Evolutionary conservation across 2,329 filamentous ascomycete species (phyloP).

Genomic region (Sordariomycetes sp.): DNA sequence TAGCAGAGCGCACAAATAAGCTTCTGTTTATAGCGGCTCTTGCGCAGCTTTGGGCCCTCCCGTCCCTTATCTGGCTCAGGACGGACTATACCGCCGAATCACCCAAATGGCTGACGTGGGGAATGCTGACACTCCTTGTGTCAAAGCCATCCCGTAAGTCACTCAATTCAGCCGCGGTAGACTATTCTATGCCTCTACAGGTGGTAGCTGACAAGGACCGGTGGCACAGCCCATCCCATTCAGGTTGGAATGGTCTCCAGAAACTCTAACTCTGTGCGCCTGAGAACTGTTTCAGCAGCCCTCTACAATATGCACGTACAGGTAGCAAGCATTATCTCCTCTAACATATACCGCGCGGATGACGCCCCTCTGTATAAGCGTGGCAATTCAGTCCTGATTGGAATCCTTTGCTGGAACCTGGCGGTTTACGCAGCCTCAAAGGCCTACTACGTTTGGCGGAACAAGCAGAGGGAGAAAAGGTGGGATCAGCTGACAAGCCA

Average conservation of each 20-base stretch:
- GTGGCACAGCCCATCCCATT: slow-evolving; percentile 27
- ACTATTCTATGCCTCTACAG: not conserved
- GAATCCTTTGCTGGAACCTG: slow-evolving; percentile 34
- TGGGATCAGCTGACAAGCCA: slow-evolving; percentile 37
- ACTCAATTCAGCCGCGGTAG: slow-evolving; percentile 8
- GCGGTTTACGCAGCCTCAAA: slow-evolving; percentile 36
- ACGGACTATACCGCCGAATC: slow-evolving; percentile 13
- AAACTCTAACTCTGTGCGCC: slow-evolving; percentile 52
- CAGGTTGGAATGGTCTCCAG: slow-evolving; percentile 38
- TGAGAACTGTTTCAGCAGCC: slow-evolving; percentile 49
- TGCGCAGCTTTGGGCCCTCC: slow-evolving; percentile 41
- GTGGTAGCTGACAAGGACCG: not conserved
- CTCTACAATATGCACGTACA: slow-evolving; percentile 31
- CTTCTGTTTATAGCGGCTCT: slow-evolving; percentile 25
- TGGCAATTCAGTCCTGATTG: slow-evolving; percentile 36
- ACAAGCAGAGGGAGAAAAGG: slow-evolving; percentile 27
- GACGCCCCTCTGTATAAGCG: slow-evolving; percentile 29
- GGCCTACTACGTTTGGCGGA: slow-evolving; percentile 38
- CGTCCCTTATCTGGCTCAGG: slow-evolving; percentile 36
- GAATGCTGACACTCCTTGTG: slow-evolving; percentile 21
- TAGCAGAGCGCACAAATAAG: slow-evolving; percentile 45
- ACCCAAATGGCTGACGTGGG: slow-evolving; percentile 21
- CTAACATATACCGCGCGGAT: slow-evolving; percentile 33
- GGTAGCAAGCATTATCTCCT: slow-evolving; percentile 30
- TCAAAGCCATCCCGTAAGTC: slow-evolving; percentile 18